Conservation (phyloP, 1,139 yeast species). For the Spencermartinsiella ligniputridi region DNA sequence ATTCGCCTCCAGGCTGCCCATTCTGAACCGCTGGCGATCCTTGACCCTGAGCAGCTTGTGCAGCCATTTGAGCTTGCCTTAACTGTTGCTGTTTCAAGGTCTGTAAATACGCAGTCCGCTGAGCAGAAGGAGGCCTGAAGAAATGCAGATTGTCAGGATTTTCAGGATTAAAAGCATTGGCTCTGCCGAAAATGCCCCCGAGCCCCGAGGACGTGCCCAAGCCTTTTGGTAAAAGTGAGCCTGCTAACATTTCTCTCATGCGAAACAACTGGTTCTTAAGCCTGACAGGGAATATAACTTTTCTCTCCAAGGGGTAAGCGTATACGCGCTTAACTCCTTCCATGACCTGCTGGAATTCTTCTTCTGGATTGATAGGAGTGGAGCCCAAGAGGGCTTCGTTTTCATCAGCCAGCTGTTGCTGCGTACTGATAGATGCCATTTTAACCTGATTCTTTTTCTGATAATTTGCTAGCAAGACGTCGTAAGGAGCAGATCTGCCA, state of each 20-base stretch:
- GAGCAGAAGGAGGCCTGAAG: slow-evolving; percentile 36
- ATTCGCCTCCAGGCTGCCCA: no score
- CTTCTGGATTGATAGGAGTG: slow-evolving; percentile 55
- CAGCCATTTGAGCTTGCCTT: slow-evolving; percentile 15
- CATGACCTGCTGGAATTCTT: slow-evolving; percentile 85
- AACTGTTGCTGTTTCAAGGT: slow-evolving; percentile 22
- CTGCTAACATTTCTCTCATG: slow-evolving; percentile 50
- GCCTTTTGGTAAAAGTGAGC: slow-evolving; percentile 30
- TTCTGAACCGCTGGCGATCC: no score
- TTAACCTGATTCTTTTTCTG: slow-evolving; percentile 92
- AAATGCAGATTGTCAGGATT: slow-evolving; percentile 27
- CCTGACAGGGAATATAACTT: slow-evolving; percentile 64
- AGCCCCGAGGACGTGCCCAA: slow-evolving; percentile 22
- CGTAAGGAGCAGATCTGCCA: slow-evolving; percentile 92
- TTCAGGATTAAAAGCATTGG: slow-evolving; percentile 33
- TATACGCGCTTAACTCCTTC: slow-evolving; percentile 77
- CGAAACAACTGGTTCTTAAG: slow-evolving; percentile 67
- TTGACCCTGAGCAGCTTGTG: no score
- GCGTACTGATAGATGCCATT: slow-evolving; percentile 46
- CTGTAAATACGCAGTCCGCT: slow-evolving; percentile 23
- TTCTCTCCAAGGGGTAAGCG: slow-evolving; percentile 77
- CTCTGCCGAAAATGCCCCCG: slow-evolving; percentile 34
- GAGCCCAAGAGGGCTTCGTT: slow-evolving; percentile 27
- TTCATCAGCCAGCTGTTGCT: slow-evolving; percentile 29
- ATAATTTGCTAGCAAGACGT: slow-evolving; percentile 77